phyloP scores from a whole-genome alignment of 2,329 filamentous ascomycete species.

The Xylariomycetidae sp. region DNA sequence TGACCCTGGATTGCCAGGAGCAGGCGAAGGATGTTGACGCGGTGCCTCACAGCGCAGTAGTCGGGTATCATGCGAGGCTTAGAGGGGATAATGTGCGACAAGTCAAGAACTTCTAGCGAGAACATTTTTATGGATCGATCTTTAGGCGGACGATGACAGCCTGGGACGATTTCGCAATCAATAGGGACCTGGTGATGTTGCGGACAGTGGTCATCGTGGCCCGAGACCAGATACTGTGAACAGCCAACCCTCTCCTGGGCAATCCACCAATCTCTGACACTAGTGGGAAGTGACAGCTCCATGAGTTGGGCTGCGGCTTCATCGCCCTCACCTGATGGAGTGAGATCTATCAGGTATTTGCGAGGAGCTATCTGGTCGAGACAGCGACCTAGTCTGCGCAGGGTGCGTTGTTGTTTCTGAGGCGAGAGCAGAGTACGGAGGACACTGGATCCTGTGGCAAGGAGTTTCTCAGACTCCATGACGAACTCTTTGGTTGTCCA shows the following conservation, averaged over 20 bases:
- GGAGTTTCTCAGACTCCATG: slow-evolving; percentile 42
- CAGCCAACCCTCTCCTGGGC: slow-evolving; percentile 33
- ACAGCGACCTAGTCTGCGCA: slow-evolving; percentile 30
- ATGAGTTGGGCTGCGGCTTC: slow-evolving; percentile 56
- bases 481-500: slow-evolving; percentile 33
- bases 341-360: slow-evolving; percentile 59
- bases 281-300: slow-evolving; percentile 52
- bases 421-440: slow-evolving; percentile 42
- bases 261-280: slow-evolving; percentile 52
- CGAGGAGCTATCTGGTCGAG: slow-evolving; percentile 17
- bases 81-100: slow-evolving; percentile 11
- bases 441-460: slow-evolving; percentile 40
- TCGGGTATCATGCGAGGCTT: slow-evolving; percentile 39
- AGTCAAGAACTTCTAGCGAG: too few relatives aligned
- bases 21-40: slow-evolving; percentile 58
- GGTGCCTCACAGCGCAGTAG: slow-evolving; percentile 61
- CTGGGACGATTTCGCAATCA: slow-evolving; percentile 3
- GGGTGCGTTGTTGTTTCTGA: slow-evolving; percentile 34
- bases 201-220: slow-evolving; percentile 41
- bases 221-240: slow-evolving; percentile 36
- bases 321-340: slow-evolving; percentile 57
- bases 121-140: not conserved
- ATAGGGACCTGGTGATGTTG: slow-evolving; percentile 13
- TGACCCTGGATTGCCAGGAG: slow-evolving; percentile 54
- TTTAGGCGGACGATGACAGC: not conserved